A percentile compares a stretch with the other conserved stretches of the same genome.
These are phyloP conservation scores for Beta vulgaris DNA, from an alignment of 148 eudicot genomes.

Conservation along the genomic window DNA sequence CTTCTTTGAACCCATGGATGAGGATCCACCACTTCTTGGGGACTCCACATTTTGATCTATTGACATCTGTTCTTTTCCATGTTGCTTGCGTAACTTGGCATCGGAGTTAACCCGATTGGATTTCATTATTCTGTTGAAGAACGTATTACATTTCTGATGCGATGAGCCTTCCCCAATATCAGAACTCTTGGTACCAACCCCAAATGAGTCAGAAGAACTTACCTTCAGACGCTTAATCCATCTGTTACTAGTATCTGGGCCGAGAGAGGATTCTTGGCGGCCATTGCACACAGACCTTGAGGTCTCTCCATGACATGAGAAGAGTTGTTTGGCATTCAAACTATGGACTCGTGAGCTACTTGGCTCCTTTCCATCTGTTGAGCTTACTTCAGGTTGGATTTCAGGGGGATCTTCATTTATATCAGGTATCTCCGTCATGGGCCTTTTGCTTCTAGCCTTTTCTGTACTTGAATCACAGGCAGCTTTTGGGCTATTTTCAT, in stretches of 20 bases:
- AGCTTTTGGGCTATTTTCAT: slow-evolving; percentile 19
- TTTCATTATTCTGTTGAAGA: slow-evolving; percentile 29
- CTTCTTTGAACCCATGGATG: slow-evolving; percentile 20
- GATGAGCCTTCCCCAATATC: slow-evolving; percentile 40
- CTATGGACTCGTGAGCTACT: slow-evolving; percentile 71
- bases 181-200: slow-evolving; percentile 47
- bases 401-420: slow-evolving; percentile 47
- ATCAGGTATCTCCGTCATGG: slow-evolving; percentile 36
- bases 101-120: slow-evolving; percentile 26
- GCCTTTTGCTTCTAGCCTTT: slow-evolving; percentile 28
- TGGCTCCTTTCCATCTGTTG: slow-evolving; percentile 45
- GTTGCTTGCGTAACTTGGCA: slow-evolving; percentile 12
- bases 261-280: slow-evolving; percentile 13
- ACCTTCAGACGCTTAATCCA: slow-evolving; percentile 80
- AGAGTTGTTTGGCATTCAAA: slow-evolving; percentile 57
- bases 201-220: slow-evolving; percentile 40
- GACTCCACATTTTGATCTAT: slow-evolving; percentile 22
- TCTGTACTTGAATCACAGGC: slow-evolving; percentile 31
- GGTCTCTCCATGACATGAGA: slow-evolving; percentile 36
- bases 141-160: slow-evolving; percentile 37
- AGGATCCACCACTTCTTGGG: slow-evolving; percentile 18
- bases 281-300: slow-evolving; percentile 21
- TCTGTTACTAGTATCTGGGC: slow-evolving; percentile 44
- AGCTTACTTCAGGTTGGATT: slow-evolving; percentile 38
- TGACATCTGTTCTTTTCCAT: slow-evolving; percentile 28